These are phyloP conservation scores for Lactifluus volemus DNA, from an alignment of 768 basidiomycete genomes.

Conservation along the genomic window DNA sequence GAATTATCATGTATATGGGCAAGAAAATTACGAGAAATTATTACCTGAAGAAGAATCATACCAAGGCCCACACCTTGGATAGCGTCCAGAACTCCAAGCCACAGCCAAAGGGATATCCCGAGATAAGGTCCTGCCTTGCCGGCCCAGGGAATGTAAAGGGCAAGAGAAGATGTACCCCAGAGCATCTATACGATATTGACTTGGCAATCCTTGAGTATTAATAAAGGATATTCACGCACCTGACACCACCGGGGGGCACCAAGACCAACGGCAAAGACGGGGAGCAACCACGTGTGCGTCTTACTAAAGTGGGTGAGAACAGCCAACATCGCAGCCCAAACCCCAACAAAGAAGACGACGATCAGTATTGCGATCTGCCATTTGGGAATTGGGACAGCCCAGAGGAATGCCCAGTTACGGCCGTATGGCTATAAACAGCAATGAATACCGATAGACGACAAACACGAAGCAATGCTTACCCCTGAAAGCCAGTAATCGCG, in stretches of 20 bases:
- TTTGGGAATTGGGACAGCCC: slow-evolving; percentile 73
- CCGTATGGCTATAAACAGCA: slow-evolving; percentile 60
- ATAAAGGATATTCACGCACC: slow-evolving; percentile 29
- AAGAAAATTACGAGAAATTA: slow-evolving; percentile 6
- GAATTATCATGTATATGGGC: background rate
- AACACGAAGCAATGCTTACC: slow-evolving; percentile 35
- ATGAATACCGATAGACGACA: background rate
- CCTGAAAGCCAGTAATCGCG: slow-evolving; percentile 91
- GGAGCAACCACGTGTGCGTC: slow-evolving; percentile 90
- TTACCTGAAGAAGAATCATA: slow-evolving; percentile 72
- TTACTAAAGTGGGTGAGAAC: slow-evolving; percentile 83
- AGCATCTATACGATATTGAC: slow-evolving; percentile 46
- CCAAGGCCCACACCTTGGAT: slow-evolving; percentile 92
- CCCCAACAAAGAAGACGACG: slow-evolving; percentile 73
- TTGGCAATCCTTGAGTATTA: background rate
- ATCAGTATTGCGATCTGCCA: slow-evolving; percentile 80
- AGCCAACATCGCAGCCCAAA: slow-evolving; percentile 71
- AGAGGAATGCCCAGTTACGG: slow-evolving; percentile 92
- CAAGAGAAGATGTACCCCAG: slow-evolving; percentile 93
- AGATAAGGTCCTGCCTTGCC: slow-evolving; percentile 80
- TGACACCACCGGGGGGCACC: slow-evolving; percentile 96
- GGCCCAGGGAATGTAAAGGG: slow-evolving; percentile 91
- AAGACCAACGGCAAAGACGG: slow-evolving; percentile 91
- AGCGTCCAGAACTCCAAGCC: slow-evolving; percentile 92
- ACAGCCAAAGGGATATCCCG: slow-evolving; percentile 85